phyloP scores from a whole-genome alignment of 2,329 filamentous ascomycete genomes.

The Colletotrichum sp. region DNA sequence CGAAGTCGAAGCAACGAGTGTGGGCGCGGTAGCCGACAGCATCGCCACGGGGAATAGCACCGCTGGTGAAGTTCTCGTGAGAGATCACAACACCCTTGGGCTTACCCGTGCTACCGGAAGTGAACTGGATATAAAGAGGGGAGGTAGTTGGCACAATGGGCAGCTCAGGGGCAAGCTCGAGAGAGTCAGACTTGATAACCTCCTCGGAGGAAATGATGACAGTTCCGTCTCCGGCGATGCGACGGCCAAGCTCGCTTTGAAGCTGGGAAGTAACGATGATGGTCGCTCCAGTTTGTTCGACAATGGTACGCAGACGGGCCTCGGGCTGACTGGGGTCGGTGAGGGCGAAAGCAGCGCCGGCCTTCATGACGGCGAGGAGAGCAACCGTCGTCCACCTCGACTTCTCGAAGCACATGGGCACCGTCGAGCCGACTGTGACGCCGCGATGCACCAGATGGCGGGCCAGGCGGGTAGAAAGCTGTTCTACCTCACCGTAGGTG shows the following conservation, averaged over 20 bases:
- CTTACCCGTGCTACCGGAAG: conserved; percentile 66
- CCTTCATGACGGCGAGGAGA: conserved; percentile 51
- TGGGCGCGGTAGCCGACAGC: conserved; percentile 44
- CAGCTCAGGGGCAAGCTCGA: conserved; percentile 23
- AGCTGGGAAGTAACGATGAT: conserved; percentile 43
- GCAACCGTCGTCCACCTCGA: conserved; percentile 50
- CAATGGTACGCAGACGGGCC: conserved; percentile 47
- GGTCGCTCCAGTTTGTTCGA: conserved; percentile 44
- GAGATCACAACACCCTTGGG: conserved; percentile 65
- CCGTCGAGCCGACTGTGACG: conserved; percentile 39
- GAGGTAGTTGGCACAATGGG: conserved; percentile 44
- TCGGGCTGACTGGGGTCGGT: conserved; percentile 52
- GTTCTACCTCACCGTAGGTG: conserved; percentile 49
- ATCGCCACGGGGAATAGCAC: conserved; percentile 44
- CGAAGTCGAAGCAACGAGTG: conserved; percentile 51
- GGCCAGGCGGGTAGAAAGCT: conserved; percentile 45
- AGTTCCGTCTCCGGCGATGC: conserved; percentile 37
- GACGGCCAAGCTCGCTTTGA: conserved; percentile 40
- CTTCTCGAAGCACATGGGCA: conserved; percentile 58
- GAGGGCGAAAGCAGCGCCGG: conserved; percentile 51
- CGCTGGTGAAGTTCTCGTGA: conserved; percentile 51
- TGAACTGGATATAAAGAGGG: conserved; percentile 64
- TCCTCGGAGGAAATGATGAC: conserved; percentile 35
- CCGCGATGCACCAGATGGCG: conserved; percentile 40
- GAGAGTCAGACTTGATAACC: conserved; percentile 1